Conservation (phyloP, 1,284 basidiomycete species). For the Moesziomyces antarcticus region DNA sequence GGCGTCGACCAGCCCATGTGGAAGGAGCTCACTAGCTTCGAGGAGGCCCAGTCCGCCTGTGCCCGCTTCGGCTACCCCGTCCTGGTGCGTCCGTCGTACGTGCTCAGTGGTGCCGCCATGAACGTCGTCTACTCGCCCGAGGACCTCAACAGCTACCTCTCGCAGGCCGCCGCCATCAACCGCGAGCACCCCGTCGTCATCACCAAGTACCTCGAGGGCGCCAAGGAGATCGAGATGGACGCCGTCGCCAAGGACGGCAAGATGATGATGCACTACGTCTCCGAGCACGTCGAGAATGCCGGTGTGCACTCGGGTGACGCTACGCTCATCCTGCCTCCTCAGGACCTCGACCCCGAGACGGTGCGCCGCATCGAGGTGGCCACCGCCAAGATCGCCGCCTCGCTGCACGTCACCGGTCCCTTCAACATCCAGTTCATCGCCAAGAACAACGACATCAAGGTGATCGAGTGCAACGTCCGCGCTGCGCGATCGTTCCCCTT, state of each 20-base stretch:
- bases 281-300: slow-evolving; percentile 99
- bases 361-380: slow-evolving; percentile 95
- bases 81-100: slow-evolving; percentile 95
- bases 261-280: slow-evolving; percentile 99
- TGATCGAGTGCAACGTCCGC: slow-evolving; percentile 98
- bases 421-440: slow-evolving; percentile 99
- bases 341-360: slow-evolving; percentile 95
- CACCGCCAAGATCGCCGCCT: slow-evolving; percentile 93
- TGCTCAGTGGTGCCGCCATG: slow-evolving; percentile 98
- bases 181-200: slow-evolving; percentile 98
- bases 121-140: slow-evolving; percentile 95
- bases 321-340: slow-evolving; percentile 95
- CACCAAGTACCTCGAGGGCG: slow-evolving; percentile 98
- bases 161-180: slow-evolving; percentile 95
- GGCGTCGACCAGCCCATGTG: slow-evolving; percentile 96
- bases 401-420: slow-evolving; percentile 95
- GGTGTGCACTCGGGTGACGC: slow-evolving; percentile 98
- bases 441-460: slow-evolving; percentile 99
- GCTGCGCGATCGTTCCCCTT: slow-evolving; percentile 99
- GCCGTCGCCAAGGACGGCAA: slow-evolving; percentile 96
- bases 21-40: slow-evolving; percentile 94
- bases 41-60: slow-evolving; percentile 77
- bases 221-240: slow-evolving; percentile 99
- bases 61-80: slow-evolving; percentile 81
- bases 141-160: slow-evolving; percentile 89